A percentile compares a stretch with the other conserved stretches of the same genome.
phyloP scores from a whole-genome alignment of 352 stramenopile species.

The Pythium myriotylum region DNA sequence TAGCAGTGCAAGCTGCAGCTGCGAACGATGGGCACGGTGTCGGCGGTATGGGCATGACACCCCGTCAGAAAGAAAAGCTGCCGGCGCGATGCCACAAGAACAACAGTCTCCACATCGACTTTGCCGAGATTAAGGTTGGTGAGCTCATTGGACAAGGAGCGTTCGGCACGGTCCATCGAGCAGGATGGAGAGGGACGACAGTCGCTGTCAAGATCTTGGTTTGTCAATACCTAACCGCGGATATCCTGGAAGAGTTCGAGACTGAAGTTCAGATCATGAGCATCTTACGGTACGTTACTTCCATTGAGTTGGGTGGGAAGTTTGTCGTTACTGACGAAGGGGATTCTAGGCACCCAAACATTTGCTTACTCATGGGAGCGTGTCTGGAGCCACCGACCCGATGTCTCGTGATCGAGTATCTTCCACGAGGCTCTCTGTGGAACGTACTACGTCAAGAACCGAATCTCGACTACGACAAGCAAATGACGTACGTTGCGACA shows the following conservation, averaged over 20 bases:
- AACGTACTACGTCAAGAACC: constrained; percentile 82
- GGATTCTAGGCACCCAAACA: constrained; percentile 74
- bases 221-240: constrained; percentile 79
- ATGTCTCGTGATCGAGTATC: constrained; percentile 87
- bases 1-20: constrained; percentile 21
- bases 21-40: constrained; percentile 4
- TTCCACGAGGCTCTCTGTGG: constrained; percentile 81
- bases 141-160: constrained; percentile 87
- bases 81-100: constrained; percentile 61
- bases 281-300: constrained; percentile 67
- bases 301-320: background rate
- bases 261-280: constrained; percentile 91
- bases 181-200: constrained; percentile 67
- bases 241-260: constrained; percentile 88
- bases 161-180: constrained; percentile 82
- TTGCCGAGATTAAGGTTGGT: constrained; percentile 71
- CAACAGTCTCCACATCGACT: constrained; percentile 83
- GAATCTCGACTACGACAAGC: constrained; percentile 62
- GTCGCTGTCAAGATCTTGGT: constrained; percentile 88
- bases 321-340: background rate
- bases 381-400: constrained; percentile 78
- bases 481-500: constrained; percentile 52
- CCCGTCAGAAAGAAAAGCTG: constrained; percentile 47
- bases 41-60: constrained; percentile 31
- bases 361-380: constrained; percentile 83